Evolutionary conservation across 306 rosid genomes (phyloP).

Genomic region (Pyrus pyrifolia): DNA sequence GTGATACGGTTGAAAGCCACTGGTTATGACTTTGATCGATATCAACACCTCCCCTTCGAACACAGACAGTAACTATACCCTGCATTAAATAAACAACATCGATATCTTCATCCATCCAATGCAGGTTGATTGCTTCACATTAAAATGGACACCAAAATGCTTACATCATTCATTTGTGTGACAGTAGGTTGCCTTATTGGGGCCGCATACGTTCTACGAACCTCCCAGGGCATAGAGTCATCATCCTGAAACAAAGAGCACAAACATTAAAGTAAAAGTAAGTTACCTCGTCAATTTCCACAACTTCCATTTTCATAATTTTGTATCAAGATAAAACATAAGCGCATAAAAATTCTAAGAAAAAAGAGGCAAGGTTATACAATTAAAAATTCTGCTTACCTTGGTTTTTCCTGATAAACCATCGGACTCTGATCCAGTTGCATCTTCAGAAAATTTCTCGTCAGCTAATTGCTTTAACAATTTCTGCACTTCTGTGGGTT

Average conservation of each 20-base stretch:
- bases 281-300: neutral
- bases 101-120: conserved; percentile 2
- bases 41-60: conserved; percentile 77
- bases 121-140: conserved; percentile 1
- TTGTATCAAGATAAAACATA: neutral
- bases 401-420: conserved; percentile 35
- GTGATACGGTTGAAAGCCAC: conserved; percentile 84
- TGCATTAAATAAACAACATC: conserved; percentile 19
- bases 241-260: conserved; percentile 44
- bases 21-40: conserved; percentile 48
- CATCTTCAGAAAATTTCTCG: conserved; percentile 52
- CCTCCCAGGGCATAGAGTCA: conserved; percentile 21
- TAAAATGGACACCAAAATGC: conserved; percentile 11
- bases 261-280: neutral
- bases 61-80: conserved; percentile 48
- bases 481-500: conserved; percentile 58
- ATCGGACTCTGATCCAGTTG: conserved; percentile 21
- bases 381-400: conserved; percentile 28
- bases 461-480: conserved; percentile 67
- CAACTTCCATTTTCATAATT: neutral
- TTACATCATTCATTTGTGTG: conserved; percentile 57
- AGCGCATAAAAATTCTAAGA: neutral
- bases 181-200: conserved; percentile 38
- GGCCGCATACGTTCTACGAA: conserved; percentile 20
- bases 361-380: neutral